Conservation (phyloP, 306 rosid genomes). For the Malus domestica region DNA sequence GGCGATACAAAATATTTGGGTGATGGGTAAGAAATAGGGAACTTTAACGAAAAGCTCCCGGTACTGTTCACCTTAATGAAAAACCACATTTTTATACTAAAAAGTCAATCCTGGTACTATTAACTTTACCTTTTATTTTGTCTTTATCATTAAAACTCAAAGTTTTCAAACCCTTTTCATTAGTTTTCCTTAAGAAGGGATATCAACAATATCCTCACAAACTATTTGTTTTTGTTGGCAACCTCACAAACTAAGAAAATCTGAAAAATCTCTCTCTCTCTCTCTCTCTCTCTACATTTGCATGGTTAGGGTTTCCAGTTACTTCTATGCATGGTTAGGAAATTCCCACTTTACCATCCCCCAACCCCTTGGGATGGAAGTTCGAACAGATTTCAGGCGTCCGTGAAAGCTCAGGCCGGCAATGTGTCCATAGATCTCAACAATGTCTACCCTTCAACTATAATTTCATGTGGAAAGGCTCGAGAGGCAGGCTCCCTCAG, state of each 20-base stretch:
- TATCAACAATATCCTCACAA: background rate
- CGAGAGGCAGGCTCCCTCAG: background rate
- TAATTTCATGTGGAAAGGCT: conserved; percentile 2
- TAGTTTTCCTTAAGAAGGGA: no score
- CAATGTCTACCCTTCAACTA: background rate
- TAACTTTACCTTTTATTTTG: no score
- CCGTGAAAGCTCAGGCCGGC: background rate
- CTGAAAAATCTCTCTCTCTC: background rate
- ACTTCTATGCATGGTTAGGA: conserved; percentile 47
- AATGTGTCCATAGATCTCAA: background rate
- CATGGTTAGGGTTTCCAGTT: conserved; percentile 3
- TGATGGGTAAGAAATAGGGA: no score
- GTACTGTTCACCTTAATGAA: no score
- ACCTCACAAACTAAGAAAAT: background rate
- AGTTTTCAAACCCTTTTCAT: no score
- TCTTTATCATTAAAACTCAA: no score
- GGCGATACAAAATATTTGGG: no score
- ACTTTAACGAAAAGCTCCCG: no score
- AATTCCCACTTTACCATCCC: conserved; percentile 18
- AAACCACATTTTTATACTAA: no score
- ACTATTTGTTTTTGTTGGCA: background rate
- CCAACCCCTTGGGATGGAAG: conserved; percentile 9
- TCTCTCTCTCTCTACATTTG: background rate
- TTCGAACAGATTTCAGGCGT: background rate
- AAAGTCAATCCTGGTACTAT: no score